Percentiles rank a stretch among this genome's conserved stretches.
These are phyloP conservation scores for Penicillium sp. DNA, from an alignment of 2,329 filamentous ascomycete species.

Conservation along the genomic window DNA sequence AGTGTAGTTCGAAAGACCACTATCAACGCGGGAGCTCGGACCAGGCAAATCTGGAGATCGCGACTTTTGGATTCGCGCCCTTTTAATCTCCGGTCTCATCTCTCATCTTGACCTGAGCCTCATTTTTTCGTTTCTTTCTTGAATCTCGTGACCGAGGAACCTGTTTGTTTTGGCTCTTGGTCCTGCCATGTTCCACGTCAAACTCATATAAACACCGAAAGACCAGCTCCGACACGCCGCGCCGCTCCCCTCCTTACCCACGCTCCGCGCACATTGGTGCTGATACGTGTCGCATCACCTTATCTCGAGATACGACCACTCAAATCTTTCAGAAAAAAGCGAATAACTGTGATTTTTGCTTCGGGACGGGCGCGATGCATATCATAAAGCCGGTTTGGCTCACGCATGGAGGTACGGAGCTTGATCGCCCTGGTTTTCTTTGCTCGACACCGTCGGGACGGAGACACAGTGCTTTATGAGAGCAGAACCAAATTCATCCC, in stretches of 20 bases:
- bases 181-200: constrained; percentile 33
- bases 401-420: constrained; percentile 73
- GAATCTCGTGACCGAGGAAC: background rate
- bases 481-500: background rate
- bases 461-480: background rate
- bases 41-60: constrained; percentile 39
- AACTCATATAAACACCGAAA: constrained; percentile 7
- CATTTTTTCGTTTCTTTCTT: background rate
- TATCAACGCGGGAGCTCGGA: constrained; percentile 35
- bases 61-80: constrained; percentile 36
- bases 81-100: constrained; percentile 15
- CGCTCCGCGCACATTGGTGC: constrained; percentile 1
- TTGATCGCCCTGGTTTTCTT: constrained; percentile 5
- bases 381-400: constrained; percentile 96
- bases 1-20: constrained; percentile 4
- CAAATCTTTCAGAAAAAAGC: background rate
- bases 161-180: background rate
- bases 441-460: background rate
- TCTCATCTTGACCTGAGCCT: constrained; percentile 6
- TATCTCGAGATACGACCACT: background rate
- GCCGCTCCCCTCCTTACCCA: constrained; percentile 1
- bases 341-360: constrained; percentile 7
- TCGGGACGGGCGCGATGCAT: constrained; percentile 57
- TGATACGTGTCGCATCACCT: background rate
- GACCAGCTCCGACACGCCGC: constrained; percentile 8